A percentile compares a stretch with the other conserved stretches of the same genome.
Conservation (phyloP, 2,329 filamentous ascomycete genomes). For the Stenocarpella maydis region DNA sequence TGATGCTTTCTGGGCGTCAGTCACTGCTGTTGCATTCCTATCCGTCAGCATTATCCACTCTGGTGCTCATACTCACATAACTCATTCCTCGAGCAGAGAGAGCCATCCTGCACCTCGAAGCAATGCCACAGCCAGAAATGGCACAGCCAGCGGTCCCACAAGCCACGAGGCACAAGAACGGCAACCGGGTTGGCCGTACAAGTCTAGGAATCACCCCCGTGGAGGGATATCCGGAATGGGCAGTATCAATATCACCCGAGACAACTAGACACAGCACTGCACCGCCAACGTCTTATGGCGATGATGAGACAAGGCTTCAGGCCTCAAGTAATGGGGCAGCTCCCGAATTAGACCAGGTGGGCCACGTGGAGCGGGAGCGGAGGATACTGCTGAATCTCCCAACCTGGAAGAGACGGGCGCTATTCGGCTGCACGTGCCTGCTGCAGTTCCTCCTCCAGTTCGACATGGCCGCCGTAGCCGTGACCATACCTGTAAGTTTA, state of each 20-base stretch:
- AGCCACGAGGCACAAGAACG: not conserved
- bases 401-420: conserved; percentile 29
- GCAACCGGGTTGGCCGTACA: not conserved
- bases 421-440: conserved; percentile 38
- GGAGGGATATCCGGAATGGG: not conserved
- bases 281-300: not conserved
- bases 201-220: not conserved
- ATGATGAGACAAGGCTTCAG: not conserved
- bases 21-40: not conserved
- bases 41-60: not conserved
- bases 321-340: too few species aligned
- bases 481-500: conserved; percentile 37
- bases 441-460: conserved; percentile 39
- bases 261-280: not conserved
- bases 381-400: conserved; percentile 17
- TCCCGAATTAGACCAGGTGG: not conserved
- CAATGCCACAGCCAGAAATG: not conserved
- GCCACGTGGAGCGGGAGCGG: not conserved
- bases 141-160: too few species aligned
- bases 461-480: conserved; percentile 39
- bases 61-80: not conserved
- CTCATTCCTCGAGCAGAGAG: not conserved
- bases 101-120: not conserved
- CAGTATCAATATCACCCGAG: not conserved
- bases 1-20: too few species aligned